Conservation (phyloP, 306 rosid species). For the Mucuna pruriens region DNA sequence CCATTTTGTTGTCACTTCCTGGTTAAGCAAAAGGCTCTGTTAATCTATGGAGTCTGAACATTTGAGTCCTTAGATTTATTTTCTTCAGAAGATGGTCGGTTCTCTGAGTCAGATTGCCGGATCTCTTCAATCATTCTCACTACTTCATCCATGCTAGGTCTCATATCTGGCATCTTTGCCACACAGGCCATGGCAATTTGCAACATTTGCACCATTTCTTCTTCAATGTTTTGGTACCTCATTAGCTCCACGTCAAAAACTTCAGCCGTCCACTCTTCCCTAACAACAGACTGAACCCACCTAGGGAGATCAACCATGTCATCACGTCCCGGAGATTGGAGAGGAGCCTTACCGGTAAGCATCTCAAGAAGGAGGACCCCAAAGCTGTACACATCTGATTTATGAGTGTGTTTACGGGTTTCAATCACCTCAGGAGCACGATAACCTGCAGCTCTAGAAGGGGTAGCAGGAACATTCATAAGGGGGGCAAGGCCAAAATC, state of each 20-base stretch:
- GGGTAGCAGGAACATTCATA: constrained; percentile 74
- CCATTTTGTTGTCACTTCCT: constrained; percentile 52
- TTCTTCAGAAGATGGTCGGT: constrained; percentile 95
- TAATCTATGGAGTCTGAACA: constrained; percentile 76
- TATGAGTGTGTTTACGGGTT: constrained; percentile 86
- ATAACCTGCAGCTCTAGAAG: constrained; percentile 88
- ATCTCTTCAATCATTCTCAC: constrained; percentile 93
- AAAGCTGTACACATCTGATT: constrained; percentile 92
- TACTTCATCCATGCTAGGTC: constrained; percentile 87
- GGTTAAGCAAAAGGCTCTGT: constrained; percentile 45
- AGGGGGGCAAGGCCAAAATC: constrained; percentile 89
- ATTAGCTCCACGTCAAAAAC: constrained; percentile 92
- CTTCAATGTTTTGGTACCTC: constrained; percentile 91
- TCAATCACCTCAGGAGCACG: constrained; percentile 96
- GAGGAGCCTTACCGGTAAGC: constrained; percentile 95
- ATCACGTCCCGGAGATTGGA: constrained; percentile 84
- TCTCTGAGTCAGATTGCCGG: constrained; percentile 97
- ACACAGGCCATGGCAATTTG: constrained; percentile 97
- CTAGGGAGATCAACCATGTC: constrained; percentile 98
- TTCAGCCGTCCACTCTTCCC: constrained; percentile 99
- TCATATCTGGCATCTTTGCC: constrained; percentile 81
- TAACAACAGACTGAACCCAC: constrained; percentile 96
- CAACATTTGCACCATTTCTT: constrained; percentile 98
- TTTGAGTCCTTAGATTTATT: constrained; percentile 90
- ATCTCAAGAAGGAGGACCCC: constrained; percentile 92